phyloP scores from a whole-genome alignment of 768 basidiomycete genomes.

The Cytidiella melzeri region DNA sequence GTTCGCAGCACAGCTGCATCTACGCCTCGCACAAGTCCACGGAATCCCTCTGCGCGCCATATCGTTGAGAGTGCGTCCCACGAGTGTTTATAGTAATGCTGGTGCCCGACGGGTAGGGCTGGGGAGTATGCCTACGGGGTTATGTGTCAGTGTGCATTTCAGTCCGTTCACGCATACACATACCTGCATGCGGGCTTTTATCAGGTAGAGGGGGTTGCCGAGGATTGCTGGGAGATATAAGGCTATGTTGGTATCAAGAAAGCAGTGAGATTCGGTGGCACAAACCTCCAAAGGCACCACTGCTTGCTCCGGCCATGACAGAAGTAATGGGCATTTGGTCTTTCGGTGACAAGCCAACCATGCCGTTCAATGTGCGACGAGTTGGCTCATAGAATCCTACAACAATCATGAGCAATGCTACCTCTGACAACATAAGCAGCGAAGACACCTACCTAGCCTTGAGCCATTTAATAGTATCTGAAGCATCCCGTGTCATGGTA shows the following conservation, averaged over 20 bases:
- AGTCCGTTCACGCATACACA: no score
- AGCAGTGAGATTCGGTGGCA: not conserved
- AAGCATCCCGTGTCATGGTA: not conserved
- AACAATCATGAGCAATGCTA: not conserved
- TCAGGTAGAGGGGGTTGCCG: constrained; percentile 88
- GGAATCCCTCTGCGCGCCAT: constrained; percentile 65
- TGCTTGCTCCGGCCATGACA: constrained; percentile 79
- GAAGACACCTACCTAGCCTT: constrained; percentile 54
- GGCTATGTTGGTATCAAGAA: not conserved
- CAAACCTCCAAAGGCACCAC: constrained; percentile 86
- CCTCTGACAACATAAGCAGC: constrained; percentile 1
- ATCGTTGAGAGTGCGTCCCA: constrained; percentile 66
- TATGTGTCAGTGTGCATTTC: no score
- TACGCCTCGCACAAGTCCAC: constrained; percentile 84
- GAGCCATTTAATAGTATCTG: constrained; percentile 92
- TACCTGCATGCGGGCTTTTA: constrained; percentile 98
- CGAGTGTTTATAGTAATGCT: constrained; percentile 78
- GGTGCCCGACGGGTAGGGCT: constrained; percentile 87
- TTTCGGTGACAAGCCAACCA: constrained; percentile 55
- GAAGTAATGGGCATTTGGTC: constrained; percentile 75
- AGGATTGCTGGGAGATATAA: constrained; percentile 44
- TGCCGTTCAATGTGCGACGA: constrained; percentile 59
- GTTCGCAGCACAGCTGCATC: constrained; percentile 93
- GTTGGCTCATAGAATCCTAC: constrained; percentile 96
- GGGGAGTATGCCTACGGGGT: constrained; percentile 81